These are phyloP conservation scores for Solanum okadae DNA, from an alignment of 257 asterid species.

Conservation along the genomic window DNA sequence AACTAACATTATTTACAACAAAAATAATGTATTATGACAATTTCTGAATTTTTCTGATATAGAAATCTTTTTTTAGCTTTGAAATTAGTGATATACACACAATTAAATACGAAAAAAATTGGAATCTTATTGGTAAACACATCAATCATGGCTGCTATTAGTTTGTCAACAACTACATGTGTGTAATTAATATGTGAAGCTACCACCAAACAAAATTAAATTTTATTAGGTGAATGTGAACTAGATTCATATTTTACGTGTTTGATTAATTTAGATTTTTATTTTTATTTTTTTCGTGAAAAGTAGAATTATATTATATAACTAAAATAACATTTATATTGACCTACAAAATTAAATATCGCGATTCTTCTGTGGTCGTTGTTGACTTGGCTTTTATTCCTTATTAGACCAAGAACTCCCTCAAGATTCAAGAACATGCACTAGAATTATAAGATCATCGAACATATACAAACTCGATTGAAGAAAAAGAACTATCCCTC, in stretches of 20 bases:
- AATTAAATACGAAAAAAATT: neutral
- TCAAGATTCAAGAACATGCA: neutral
- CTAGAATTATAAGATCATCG: neutral
- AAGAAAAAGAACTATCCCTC: neutral
- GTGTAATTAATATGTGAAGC: neutral
- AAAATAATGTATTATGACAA: neutral
- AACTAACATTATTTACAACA: neutral
- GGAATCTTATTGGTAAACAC: neutral
- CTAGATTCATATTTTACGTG: neutral
- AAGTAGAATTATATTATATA: neutral
- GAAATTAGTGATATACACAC: neutral
- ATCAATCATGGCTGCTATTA: neutral
- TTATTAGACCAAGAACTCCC: neutral
- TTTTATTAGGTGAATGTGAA: neutral
- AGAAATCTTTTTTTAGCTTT: neutral
- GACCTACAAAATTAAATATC: neutral
- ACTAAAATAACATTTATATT: too few species aligned
- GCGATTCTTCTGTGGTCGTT: accelerated
- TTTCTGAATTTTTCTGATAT: neutral
- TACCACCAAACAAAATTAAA: neutral
- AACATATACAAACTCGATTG: neutral
- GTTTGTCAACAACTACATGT: neutral
- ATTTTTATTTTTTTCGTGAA: too few species aligned
- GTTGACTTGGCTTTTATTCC: neutral
- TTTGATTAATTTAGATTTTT: too few species aligned